A percentile compares a stretch with the other conserved stretches of the same genome.
These are phyloP conservation scores for Penicillium alfredii DNA, from an alignment of 495 filamentous ascomycete species.

Conservation along the genomic window DNA sequence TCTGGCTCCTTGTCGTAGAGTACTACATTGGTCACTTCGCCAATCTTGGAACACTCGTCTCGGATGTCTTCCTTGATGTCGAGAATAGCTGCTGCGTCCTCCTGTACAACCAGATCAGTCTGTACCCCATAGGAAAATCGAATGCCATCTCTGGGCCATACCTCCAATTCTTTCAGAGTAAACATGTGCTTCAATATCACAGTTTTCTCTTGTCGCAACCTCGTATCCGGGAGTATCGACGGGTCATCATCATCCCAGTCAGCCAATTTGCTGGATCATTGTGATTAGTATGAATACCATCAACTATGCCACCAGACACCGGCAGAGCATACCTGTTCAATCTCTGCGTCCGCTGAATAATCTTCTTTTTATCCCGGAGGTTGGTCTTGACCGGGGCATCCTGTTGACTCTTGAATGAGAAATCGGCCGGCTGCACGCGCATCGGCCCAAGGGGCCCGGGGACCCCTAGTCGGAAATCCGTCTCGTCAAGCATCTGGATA, in stretches of 20 bases:
- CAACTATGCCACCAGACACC: background rate
- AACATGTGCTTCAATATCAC: conserved; percentile 96
- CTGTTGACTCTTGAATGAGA: conserved; percentile 74
- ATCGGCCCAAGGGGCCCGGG: conserved; percentile 55
- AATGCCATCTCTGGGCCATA: conserved; percentile 22
- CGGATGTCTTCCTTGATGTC: conserved; percentile 94
- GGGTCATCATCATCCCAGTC: conserved; percentile 93
- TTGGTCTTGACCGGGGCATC: conserved; percentile 49
- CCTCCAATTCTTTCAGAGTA: conserved; percentile 72
- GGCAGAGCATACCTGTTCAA: conserved; percentile 56
- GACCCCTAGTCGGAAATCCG: conserved; percentile 65
- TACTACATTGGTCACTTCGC: conserved; percentile 82
- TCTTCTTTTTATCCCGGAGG: conserved; percentile 68
- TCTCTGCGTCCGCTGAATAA: conserved; percentile 82
- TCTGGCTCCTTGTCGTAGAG: conserved; percentile 85
- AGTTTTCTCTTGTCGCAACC: conserved; percentile 63
- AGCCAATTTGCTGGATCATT: conserved; percentile 63
- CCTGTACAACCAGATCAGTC: conserved; percentile 36
- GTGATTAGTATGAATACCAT: conserved; percentile 5
- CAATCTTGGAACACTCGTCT: conserved; percentile 82
- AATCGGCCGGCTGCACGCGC: conserved; percentile 77
- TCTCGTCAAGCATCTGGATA: conserved; percentile 87
- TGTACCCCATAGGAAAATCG: background rate
- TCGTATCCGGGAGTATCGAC: conserved; percentile 47
- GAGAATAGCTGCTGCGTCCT: conserved; percentile 74